Evolutionary conservation across 441 rosid species (phyloP).

Genomic region (Biscutella laevigata): DNA sequence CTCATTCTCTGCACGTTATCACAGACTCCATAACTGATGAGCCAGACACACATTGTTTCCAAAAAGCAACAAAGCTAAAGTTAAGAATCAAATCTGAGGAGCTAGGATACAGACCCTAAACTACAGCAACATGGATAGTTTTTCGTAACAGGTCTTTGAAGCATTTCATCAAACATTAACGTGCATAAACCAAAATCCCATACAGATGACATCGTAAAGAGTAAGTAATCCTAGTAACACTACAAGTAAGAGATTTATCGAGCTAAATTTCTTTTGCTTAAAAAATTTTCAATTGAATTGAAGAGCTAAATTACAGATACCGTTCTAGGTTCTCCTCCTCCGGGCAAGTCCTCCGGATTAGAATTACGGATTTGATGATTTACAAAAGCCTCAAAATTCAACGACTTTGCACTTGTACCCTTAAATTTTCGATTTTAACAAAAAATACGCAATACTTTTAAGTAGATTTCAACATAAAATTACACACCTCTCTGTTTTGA

Average conservation of each 20-base stretch:
- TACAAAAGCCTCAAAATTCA: neutral
- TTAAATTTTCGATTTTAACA: constrained; percentile 1
- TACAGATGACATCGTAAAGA: neutral
- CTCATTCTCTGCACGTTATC: constrained; percentile 48
- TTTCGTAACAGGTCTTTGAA: constrained; percentile 9
- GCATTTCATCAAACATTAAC: constrained; percentile 25
- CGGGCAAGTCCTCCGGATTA: neutral
- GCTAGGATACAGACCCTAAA: neutral
- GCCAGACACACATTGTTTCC: no score
- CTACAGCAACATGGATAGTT: neutral
- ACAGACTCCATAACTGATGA: neutral
- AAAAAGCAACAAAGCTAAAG: neutral
- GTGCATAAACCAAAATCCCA: neutral
- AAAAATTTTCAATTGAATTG: no score
- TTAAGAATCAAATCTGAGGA: neutral
- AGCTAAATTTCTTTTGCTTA: no score
- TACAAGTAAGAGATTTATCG: constrained; percentile 15
- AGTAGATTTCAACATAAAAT: no score
- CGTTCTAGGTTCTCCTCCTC: constrained; percentile 11
- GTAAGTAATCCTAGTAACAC: neutral
- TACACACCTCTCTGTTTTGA: neutral
- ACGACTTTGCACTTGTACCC: constrained; percentile 12
- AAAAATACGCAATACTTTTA: neutral
- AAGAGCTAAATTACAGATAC: neutral
- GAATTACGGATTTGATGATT: neutral